Percentiles rank a stretch among this genome's conserved stretches.
Evolutionary conservation across 176 grass and related monocot genomes (phyloP).

Genomic region (Cymbopogon citratus): DNA sequence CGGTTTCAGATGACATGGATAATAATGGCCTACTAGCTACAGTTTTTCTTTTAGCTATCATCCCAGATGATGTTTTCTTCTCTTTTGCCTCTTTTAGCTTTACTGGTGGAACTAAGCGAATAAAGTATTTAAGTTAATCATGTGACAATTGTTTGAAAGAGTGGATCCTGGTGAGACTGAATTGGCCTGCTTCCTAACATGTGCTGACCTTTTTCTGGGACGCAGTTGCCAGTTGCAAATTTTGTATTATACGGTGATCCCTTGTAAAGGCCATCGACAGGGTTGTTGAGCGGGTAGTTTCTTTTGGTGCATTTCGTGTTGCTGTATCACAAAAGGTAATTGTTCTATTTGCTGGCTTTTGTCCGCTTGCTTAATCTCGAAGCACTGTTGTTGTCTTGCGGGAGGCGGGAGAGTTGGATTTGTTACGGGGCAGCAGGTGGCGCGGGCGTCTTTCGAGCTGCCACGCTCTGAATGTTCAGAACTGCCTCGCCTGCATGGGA

Average conservation of each 20-base stretch:
- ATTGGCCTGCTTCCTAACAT: neutral
- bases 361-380: neutral
- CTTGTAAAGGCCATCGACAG: slow-evolving; percentile 5
- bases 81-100: slow-evolving; percentile 14
- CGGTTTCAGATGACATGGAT: slow-evolving; percentile 1
- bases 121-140: neutral
- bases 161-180: neutral
- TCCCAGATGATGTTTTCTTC: neutral
- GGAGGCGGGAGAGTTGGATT: neutral
- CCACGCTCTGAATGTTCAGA: neutral
- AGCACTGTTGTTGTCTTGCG: neutral
- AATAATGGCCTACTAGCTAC: neutral
- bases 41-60: neutral
- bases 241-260: slow-evolving; percentile 3
- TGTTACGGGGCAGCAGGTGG: neutral
- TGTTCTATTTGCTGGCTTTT: neutral
- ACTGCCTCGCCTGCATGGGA: neutral
- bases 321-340: neutral
- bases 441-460: too few species aligned
- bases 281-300: slow-evolving; percentile 8
- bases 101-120: neutral
- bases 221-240: neutral
- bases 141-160: neutral
- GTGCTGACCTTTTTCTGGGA: slow-evolving; percentile 1
- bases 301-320: neutral